Conservation (phyloP, 768 basidiomycete species). For the Suillus discolor region DNA sequence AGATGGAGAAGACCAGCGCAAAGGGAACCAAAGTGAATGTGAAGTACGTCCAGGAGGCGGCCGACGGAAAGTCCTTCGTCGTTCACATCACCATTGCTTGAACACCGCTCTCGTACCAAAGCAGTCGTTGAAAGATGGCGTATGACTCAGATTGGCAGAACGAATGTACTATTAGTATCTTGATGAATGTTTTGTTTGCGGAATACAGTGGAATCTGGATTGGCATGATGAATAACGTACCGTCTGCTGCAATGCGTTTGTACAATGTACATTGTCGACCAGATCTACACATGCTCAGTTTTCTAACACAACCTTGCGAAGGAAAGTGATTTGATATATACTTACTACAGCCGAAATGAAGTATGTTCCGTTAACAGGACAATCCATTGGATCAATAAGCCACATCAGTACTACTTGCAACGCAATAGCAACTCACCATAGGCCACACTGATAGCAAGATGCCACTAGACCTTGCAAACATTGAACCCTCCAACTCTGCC, state of each 20-base stretch:
- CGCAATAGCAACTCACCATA: not conserved
- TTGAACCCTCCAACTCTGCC: slow-evolving; percentile 35
- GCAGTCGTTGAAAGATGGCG: not conserved
- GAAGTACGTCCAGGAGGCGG: not conserved
- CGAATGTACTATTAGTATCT: too few relatives aligned
- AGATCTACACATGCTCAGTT: too few relatives aligned
- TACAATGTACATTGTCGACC: too few relatives aligned
- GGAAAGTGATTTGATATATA: too few relatives aligned
- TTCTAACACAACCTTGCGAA: too few relatives aligned
- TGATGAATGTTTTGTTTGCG: too few relatives aligned
- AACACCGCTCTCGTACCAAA: not conserved
- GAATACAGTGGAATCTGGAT: too few relatives aligned
- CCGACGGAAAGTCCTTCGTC: not conserved
- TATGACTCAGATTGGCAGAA: too few relatives aligned
- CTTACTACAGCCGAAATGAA: not conserved
- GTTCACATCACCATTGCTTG: not conserved
- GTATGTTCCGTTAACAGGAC: not conserved
- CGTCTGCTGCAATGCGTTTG: too few relatives aligned
- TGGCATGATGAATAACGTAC: too few relatives aligned
- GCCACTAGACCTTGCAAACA: not conserved
- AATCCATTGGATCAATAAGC: not conserved
- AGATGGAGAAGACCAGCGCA: not conserved
- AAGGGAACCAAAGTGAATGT: not conserved
- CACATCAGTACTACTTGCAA: not conserved
- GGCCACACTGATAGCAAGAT: not conserved